Base-by-base conservation (phyloP, 805 yeast genomes). In the Saccharomycopsis guyanensis region DNA sequence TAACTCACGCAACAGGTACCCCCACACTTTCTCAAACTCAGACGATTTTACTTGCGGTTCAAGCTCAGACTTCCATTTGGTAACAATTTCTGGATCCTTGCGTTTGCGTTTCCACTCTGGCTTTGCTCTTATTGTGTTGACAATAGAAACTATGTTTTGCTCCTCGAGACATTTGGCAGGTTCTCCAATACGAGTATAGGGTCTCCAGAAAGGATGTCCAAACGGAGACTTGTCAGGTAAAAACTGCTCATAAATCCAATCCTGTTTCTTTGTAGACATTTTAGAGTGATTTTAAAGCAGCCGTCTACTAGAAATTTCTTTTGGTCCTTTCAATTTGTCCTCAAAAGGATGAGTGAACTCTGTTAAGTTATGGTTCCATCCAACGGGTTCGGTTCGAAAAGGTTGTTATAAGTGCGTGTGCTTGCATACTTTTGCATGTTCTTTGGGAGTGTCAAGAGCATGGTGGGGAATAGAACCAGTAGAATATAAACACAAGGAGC, bases 1-100 rank as follows among this genome's bases (percentile, higher is more conserved):
- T 43, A 66, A 57, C 46, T 67, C 71, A 32, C 47, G 50, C 31
- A 63, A 40, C 2, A 57, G 59, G 43, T 53, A 65, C 8, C 59
- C 57, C 22, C 59, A 49, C 5, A 62, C 32, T 19, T 48, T 41
- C 15, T 46, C 37, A 20, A 33, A 31, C 12, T 33, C 27, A 18
- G 18, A 18, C 8, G 27, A 29, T 34, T 31, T 49, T 15, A 46
- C 29, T 15, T 49, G 49, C 19, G 47, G 51, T 10, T 24, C 20
- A 8, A 57, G 25, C 42, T 64, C 68, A 3, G 37, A 29, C 43
- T 43, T 54, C 68, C 68, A 64, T 47, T 59, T 60, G 2, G 36
- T 47, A 5, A 47, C 44, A 43, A 64, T 57, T 13, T 38, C 54
- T 2, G 50, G 47, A 40, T 63, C 51, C 23, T 55, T 52, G 36